Base-by-base conservation (phyloP, 345 rosid species). In the Citrus glauca region DNA sequence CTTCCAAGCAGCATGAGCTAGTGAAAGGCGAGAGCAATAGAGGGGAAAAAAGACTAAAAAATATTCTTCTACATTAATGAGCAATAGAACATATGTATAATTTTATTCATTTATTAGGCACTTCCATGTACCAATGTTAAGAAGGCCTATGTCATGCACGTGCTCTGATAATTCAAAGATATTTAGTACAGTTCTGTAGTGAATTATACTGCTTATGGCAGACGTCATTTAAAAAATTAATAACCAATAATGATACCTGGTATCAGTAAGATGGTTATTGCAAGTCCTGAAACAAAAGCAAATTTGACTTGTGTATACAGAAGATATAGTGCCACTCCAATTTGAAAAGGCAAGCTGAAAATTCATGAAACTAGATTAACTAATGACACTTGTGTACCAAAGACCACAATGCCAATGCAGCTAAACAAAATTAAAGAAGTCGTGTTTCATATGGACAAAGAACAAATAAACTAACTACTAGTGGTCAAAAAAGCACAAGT, bases 281-380 rank as follows among this genome's bases (percentile, higher is more conserved):
- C 92, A 73, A 95, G 88, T 82, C 98, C 98, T 62, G 97, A 86
- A 4, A 88, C 86, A 84, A 95, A 93, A 72, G 98, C 95, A 80
- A 93, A 91, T 82, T 92, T 86, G 75, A 93, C 98, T 92, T 95
- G 98, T 13, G 92, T 93, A 81, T 91, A 95, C 67, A 95, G 78
- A 72, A 95, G 93, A 85, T 88, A 95, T 79, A 95, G 81, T 11
- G 98, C 95, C 77, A 93, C 80, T 71, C 95, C 98, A 77, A 95
- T 93, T 88, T 95, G 98, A 82, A 95, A 81, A 80, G 98, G 98
- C 87, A 95, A 81, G 90, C 97, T 95, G 98, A 88, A 84, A 85
- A 53, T 50, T 75, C 78, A 75, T n/a, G 17, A 14, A 69, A 71
- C 14, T 27, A 35, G n/a, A 74, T 45, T 32, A 28, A 37, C 60